These are phyloP conservation scores for Gremmenia infestans DNA, from an alignment of 2,329 filamentous ascomycete genomes.

Conservation along the genomic window DNA sequence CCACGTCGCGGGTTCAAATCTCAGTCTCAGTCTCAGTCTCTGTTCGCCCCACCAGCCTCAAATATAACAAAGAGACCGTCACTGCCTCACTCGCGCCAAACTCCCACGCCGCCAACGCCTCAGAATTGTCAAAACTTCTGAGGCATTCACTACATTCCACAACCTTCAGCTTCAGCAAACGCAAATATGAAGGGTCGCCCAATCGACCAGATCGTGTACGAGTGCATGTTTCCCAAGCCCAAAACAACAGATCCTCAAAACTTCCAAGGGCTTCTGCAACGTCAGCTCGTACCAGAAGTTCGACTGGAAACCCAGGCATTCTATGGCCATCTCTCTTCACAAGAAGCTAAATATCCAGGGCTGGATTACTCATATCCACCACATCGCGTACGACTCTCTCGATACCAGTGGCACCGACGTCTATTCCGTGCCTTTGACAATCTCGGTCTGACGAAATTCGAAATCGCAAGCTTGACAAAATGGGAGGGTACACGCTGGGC, in stretches of 20 bases:
- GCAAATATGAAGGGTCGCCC: conserved; percentile 63
- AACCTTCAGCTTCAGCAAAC: not conserved
- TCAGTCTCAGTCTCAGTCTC: not conserved
- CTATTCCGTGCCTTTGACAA: conserved; percentile 72
- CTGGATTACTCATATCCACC: conserved; percentile 71
- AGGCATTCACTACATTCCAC: conserved; percentile 8
- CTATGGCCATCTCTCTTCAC: conserved; percentile 73
- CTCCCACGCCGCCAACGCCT: not conserved
- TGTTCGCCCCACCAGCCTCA: not conserved
- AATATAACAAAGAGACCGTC: not conserved
- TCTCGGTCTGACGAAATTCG: conserved; percentile 61
- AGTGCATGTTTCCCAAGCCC: conserved; percentile 65
- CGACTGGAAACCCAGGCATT: conserved; percentile 68
- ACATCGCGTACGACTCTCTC: conserved; percentile 71
- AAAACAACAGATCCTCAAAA: conserved; percentile 63
- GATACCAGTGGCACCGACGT: conserved; percentile 70
- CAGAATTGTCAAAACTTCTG: not conserved
- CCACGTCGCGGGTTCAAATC: not conserved
- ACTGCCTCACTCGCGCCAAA: not conserved
- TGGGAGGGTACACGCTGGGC: conserved; percentile 85
- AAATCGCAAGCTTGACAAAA: conserved; percentile 68
- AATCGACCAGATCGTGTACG: conserved; percentile 69
- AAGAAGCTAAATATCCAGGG: conserved; percentile 76
- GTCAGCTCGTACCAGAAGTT: conserved; percentile 67
- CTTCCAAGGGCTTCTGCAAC: conserved; percentile 65